Conservation (phyloP, 805 yeast species). For the Yarrowia phangngaensis region DNA sequence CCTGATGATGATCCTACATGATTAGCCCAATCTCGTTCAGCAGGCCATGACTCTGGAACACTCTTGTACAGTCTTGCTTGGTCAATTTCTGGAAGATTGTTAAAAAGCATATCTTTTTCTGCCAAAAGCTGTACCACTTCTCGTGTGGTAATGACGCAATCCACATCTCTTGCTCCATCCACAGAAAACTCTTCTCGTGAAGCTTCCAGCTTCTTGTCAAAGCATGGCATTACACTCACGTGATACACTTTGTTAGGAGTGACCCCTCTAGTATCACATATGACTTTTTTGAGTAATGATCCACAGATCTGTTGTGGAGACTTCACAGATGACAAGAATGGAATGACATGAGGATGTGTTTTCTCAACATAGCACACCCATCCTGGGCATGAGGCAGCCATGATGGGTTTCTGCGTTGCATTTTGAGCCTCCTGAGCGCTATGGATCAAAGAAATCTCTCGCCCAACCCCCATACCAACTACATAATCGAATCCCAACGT, state of each 20-base stretch:
- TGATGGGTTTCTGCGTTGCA: conserved; percentile 45
- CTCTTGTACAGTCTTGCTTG: conserved; percentile 39
- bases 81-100: conserved; percentile 41
- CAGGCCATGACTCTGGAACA: conserved; percentile 66
- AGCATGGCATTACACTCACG: conserved; percentile 90
- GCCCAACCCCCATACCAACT: conserved; percentile 81
- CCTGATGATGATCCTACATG: conserved; percentile 84
- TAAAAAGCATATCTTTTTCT: not conserved
- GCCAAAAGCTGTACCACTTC: conserved; percentile 69
- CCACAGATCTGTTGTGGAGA: conserved; percentile 96
- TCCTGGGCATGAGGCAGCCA: conserved; percentile 87
- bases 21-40: conserved; percentile 58
- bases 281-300: conserved; percentile 56
- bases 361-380: conserved; percentile 95
- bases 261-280: conserved; percentile 40
- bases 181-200: conserved; percentile 64
- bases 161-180: conserved; percentile 60
- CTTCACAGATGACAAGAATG: conserved; percentile 65
- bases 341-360: conserved; percentile 81
- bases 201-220: conserved; percentile 93
- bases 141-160: conserved; percentile 88
- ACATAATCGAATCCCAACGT: conserved; percentile 66
- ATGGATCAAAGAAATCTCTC: conserved; percentile 57
- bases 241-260: conserved; percentile 55
- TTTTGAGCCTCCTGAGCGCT: conserved; percentile 45